These are phyloP conservation scores for Moesziomyces globuligerus DNA, from an alignment of 1,284 basidiomycete species.

Conservation along the genomic window DNA sequence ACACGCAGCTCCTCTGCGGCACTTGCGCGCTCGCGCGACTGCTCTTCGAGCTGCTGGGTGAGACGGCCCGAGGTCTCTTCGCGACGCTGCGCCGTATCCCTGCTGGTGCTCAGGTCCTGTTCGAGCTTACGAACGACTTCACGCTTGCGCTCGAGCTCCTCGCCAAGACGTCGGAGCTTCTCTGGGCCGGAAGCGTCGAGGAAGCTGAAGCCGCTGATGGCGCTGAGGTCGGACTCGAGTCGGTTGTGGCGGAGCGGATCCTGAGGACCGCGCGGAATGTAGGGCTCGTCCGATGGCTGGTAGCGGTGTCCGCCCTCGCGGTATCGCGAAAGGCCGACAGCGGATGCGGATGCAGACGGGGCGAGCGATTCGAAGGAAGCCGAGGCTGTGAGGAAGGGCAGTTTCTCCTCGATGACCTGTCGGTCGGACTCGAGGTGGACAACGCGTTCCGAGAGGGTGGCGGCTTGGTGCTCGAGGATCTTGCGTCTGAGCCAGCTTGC, in stretches of 20 bases:
- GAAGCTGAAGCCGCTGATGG: conserved; percentile 47
- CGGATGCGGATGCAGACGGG: conserved; percentile 36
- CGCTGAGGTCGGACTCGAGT: conserved; percentile 39
- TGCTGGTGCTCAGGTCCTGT: conserved; percentile 11
- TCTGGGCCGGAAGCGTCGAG: conserved; percentile 34
- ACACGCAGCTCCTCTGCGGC: conserved; percentile 16
- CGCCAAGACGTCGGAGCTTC: conserved; percentile 31
- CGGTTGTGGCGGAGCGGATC: conserved; percentile 38
- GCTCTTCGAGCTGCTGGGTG: conserved; percentile 28
- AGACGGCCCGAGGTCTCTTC: conserved; percentile 21
- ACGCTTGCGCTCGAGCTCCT: conserved; percentile 29
- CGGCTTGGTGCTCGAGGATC: conserved; percentile 57
- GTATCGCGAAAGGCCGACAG: conserved; percentile 25
- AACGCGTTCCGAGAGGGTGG: conserved; percentile 48
- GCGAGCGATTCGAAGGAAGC: conserved; percentile 43
- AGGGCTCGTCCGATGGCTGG: conserved; percentile 30
- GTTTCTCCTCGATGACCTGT: conserved; percentile 32
- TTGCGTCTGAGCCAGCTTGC: conserved; percentile 37
- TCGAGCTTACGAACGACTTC: conserved; percentile 29
- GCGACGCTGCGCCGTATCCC: conserved; percentile 15
- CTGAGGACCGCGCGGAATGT: conserved; percentile 18
- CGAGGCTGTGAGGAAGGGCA: conserved; percentile 35
- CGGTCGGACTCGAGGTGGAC: conserved; percentile 44
- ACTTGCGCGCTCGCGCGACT: conserved; percentile 29
- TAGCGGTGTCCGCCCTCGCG: conserved; percentile 14